A percentile compares a stretch with the other conserved stretches of the same genome.
These are phyloP conservation scores for Pythium plurisporium DNA, from an alignment of 352 stramenopile genomes.

Conservation along the genomic window DNA sequence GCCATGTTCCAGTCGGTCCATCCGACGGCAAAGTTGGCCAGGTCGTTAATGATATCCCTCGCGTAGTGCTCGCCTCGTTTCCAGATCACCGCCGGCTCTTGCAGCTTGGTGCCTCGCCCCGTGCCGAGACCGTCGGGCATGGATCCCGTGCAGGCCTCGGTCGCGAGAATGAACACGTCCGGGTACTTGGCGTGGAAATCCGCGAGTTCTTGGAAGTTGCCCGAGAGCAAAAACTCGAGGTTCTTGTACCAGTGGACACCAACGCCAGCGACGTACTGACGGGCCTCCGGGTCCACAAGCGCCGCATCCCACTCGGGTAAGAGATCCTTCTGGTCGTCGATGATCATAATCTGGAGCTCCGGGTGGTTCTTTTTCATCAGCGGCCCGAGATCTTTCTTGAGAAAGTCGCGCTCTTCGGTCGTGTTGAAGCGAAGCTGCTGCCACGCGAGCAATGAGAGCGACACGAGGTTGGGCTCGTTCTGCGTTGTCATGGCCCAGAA, in stretches of 20 bases:
- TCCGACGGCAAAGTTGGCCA: constrained; percentile 67
- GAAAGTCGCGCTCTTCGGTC: constrained; percentile 50
- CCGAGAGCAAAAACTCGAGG: constrained; percentile 36
- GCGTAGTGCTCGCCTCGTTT: constrained; percentile 71
- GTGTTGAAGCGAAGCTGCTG: constrained; percentile 47
- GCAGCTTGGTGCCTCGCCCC: constrained; percentile 39
- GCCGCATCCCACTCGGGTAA: constrained; percentile 42
- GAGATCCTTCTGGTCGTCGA: constrained; percentile 84
- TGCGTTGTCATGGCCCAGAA: constrained; percentile 83
- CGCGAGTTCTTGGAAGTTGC: constrained; percentile 45
- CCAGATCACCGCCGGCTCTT: constrained; percentile 48
- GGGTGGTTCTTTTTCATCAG: constrained; percentile 58
- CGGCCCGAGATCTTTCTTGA: constrained; percentile 77
- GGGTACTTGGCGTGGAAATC: constrained; percentile 54
- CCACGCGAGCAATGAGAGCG: constrained; percentile 39
- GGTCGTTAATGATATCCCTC: constrained; percentile 84
- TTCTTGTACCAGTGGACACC: constrained; percentile 88
- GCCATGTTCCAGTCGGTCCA: constrained; percentile 90
- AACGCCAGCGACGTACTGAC: constrained; percentile 73
- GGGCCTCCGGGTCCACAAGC: constrained; percentile 42
- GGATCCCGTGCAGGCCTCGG: constrained; percentile 74
- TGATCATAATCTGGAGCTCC: constrained; percentile 61
- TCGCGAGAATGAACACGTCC: constrained; percentile 77
- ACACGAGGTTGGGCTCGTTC: constrained; percentile 70
- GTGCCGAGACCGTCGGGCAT: constrained; percentile 45